Evolutionary conservation across 2,329 filamentous ascomycete species (phyloP).

Genomic region (Talaromyces sp.): DNA sequence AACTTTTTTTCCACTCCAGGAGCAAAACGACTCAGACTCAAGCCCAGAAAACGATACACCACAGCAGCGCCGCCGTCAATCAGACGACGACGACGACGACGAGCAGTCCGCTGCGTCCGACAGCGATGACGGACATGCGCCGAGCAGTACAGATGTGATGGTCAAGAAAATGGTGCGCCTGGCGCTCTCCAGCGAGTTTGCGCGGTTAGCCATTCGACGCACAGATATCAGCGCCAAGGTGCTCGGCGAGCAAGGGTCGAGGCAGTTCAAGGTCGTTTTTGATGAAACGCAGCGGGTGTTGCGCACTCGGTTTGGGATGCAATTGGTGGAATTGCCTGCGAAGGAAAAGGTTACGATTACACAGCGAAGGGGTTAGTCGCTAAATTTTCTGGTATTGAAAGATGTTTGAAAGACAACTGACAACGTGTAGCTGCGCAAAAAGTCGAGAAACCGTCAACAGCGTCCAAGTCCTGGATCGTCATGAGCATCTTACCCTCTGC

Average conservation of each 20-base stretch:
- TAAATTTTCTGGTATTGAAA: background rate
- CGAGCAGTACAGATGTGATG: slow-evolving; percentile 35
- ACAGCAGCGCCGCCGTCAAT: slow-evolving; percentile 7
- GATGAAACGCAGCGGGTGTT: slow-evolving; percentile 69
- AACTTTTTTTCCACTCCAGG: background rate
- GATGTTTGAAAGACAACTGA: background rate
- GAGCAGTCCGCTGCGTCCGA: slow-evolving; percentile 13
- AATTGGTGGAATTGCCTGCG: slow-evolving; percentile 75
- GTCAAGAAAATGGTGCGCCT: slow-evolving; percentile 60
- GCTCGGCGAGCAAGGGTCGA: slow-evolving; percentile 61
- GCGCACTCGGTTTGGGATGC: slow-evolving; percentile 77
- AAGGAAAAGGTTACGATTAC: slow-evolving; percentile 76
- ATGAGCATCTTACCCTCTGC: slow-evolving; percentile 63
- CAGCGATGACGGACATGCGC: slow-evolving; percentile 17
- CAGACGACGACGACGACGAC: slow-evolving; percentile 3
- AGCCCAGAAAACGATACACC: slow-evolving; percentile 1
- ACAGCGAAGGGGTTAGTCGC: slow-evolving; percentile 64
- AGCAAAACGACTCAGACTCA: slow-evolving; percentile 11
- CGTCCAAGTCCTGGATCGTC: slow-evolving; percentile 69
- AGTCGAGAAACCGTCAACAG: slow-evolving; percentile 35
- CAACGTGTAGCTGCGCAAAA: slow-evolving; percentile 45
- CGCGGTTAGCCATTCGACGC: slow-evolving; percentile 53
- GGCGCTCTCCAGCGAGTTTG: slow-evolving; percentile 57
- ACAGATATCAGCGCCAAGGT: slow-evolving; percentile 60
- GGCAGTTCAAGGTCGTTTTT: slow-evolving; percentile 74